Evolutionary conservation across 2,329 filamentous ascomycete species (phyloP), one percentile per base, ranked within the genome.

Genomic region (Diaporthe amygdali): DNA sequence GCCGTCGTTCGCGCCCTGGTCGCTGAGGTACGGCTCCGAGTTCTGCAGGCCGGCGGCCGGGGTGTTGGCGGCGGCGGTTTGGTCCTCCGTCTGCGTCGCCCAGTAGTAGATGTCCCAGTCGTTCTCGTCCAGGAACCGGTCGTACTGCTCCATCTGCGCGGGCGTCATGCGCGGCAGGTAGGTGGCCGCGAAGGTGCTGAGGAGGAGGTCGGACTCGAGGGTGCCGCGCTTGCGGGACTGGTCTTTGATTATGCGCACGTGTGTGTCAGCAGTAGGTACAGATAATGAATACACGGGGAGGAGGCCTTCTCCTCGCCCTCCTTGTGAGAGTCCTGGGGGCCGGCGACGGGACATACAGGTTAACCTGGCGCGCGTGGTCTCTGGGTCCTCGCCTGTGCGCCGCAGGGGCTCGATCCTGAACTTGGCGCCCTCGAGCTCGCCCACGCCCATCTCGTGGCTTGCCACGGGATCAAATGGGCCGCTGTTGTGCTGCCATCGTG

Each of bases 61-160:
- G 59, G 80, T 78, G 77, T 80, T 77, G 71, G 69, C 61, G 41
- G 52, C 66, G 37, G 66, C 86, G 76, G 94, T 91, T 82, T 99
- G 96, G 5, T 88, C 84, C 15, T 92, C 87, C 76, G 94, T 91
- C 82, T 99, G 96, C 20, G 96, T 99, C 4, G 94, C 94, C 96
- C 96, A 99, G 88, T 99, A 99, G 87, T 99, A 99, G 73, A 99
- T 98, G 81, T 99, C 96, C 96, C 96, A 99, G 85, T 99, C 96
- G 83, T 99, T 99, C 84, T 99, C 96, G 82, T 99, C 96, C 70
- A 99, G 91, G 86, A 99, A 97, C 34, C 88, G 85, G 81, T 98
- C 96, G 85, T 96, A 98, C 82, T 97, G 90, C 76, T 89, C 83
- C 76, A 98, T 91, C 79, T 97, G 93, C 64, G 86, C 82, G 7